These are phyloP conservation scores for Chlamydomonas applanata DNA, from an alignment of 139 green algal species.

Conservation along the genomic window DNA sequence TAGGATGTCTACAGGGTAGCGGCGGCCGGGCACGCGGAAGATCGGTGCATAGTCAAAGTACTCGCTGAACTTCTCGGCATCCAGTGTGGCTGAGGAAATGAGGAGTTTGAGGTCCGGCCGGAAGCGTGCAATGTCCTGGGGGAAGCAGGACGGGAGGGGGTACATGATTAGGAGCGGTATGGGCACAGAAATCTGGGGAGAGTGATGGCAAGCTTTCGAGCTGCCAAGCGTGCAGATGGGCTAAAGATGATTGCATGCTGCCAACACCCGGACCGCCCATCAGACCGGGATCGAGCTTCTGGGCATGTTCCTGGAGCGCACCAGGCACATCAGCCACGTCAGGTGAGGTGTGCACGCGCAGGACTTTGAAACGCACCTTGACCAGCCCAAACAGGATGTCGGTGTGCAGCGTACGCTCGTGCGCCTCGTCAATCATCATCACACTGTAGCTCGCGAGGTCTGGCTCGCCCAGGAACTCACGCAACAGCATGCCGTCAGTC, in stretches of 20 bases:
- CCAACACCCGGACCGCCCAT: no score
- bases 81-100: conserved; percentile 89
- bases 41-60: conserved; percentile 98
- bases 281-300: not conserved
- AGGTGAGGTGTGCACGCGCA: no score
- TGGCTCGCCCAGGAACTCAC: conserved; percentile 95
- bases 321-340: not conserved
- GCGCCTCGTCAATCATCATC: conserved; percentile 98
- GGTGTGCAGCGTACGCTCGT: conserved; percentile 95
- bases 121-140: conserved; percentile 53
- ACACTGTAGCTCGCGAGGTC: conserved; percentile 92
- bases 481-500: conserved; percentile 98
- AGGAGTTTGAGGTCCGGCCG: conserved; percentile 95
- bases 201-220: no score
- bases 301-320: not conserved
- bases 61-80: conserved; percentile 90
- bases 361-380: conserved; percentile 24
- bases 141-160: not conserved
- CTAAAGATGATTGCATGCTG: conserved; percentile 5
- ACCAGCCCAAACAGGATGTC: conserved; percentile 56
- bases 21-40: conserved; percentile 88
- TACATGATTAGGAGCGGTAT: not conserved
- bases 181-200: not conserved
- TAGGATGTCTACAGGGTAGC: conserved; percentile 96
- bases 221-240: no score